Evolutionary conservation across 768 basidiomycete genomes (phyloP), one percentile per base, ranked within the genome.

Genomic region (Pleurotus sapidus): DNA sequence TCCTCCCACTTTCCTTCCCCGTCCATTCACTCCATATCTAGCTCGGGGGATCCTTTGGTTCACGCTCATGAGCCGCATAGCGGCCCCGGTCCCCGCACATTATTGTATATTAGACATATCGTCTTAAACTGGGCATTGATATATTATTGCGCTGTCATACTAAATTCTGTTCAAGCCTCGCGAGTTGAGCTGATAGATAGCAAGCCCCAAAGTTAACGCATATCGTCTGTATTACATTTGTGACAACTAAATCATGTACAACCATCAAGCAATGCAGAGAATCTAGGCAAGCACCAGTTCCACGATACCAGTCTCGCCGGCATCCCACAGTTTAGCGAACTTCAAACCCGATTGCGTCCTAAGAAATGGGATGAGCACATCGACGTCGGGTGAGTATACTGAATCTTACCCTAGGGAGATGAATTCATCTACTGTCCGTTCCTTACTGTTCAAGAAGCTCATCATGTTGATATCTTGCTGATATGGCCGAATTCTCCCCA

Each of bases 401-500:
- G 3, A 3, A 2, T 45, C 61, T 8, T 65, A 62, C 61, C 72
- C 75, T 4, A 80, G 57, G 1, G 69, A 57, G 7, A 75, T 68
- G 48, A 74, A 77, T 3, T 79, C 73, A 2, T 72, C 59, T 11
- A 81, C 48, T 0, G 72, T 74, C 4, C 81, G 74, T 57, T 81
- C 79, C 60, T 74, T 70, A 5, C 70, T 63, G 48, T 82, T 79
- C 12, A 75, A 62, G 11, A 70, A 23, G 15, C 65, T 45, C 73
- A 79, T 74, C 80, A 82, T 79, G 51, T 71, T 73, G 42, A 82
- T 47, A 56, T 83, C 81, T 48, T 74, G 73, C 30, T 76, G 65
- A 58, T 81, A 81, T 25, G 67, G 67, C 4, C 73, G 65, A 37
- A 74, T 64, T 42, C 67, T 68, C 1, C 76, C 80, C 5, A 72